Conservation (phyloP, 495 filamentous ascomycete genomes). For the Hypoxylon rickii region DNA sequence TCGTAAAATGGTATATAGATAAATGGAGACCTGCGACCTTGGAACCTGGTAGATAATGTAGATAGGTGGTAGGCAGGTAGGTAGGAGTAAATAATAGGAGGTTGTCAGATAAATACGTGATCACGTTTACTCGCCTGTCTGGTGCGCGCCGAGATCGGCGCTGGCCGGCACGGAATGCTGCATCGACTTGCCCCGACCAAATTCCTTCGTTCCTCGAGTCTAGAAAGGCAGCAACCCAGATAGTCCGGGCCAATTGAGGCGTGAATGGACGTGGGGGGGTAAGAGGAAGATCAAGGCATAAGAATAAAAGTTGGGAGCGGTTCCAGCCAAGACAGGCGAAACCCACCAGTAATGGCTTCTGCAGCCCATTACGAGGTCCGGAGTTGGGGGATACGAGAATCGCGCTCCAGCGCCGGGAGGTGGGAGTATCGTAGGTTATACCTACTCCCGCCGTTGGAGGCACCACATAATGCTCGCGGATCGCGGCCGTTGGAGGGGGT, state of each 20-base stretch:
- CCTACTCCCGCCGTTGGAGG: neutral
- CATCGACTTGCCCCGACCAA: slow-evolving; percentile 5
- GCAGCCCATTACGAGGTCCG: no score
- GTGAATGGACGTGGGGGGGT: neutral
- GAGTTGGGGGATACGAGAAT: no score
- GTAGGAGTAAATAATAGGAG: neutral
- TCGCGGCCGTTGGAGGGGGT: neutral
- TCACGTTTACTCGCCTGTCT: neutral
- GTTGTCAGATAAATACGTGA: neutral
- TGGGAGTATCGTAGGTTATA: neutral
- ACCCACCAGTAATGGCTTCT: no score
- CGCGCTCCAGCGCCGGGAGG: neutral
- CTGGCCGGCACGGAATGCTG: slow-evolving; percentile 21
- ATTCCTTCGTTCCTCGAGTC: no score
- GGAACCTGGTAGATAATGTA: no score
- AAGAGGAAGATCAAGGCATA: no score
- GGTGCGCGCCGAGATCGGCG: slow-evolving; percentile 14
- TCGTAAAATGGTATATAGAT: no score
- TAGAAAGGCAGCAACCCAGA: no score
- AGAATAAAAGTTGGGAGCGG: neutral
- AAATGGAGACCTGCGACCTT: no score
- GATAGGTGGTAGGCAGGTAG: neutral
- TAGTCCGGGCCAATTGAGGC: no score
- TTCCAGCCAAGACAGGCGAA: no score
- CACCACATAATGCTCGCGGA: neutral